These are phyloP conservation scores for Hymenoscyphus linearis DNA, from an alignment of 2,329 filamentous ascomycete genomes.

Conservation along the genomic window DNA sequence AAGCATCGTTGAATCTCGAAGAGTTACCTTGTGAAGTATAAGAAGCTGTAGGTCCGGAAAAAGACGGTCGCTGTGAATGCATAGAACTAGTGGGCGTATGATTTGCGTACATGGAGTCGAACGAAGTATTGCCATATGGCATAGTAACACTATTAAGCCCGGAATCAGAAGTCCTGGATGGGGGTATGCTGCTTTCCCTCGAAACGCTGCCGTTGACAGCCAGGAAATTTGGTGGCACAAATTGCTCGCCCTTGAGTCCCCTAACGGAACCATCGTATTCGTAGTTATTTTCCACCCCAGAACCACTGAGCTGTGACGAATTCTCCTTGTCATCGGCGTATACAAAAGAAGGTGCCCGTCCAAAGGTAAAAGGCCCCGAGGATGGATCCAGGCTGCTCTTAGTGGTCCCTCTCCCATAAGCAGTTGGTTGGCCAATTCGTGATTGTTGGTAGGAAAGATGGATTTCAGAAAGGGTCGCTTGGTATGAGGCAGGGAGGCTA, in stretches of 20 bases:
- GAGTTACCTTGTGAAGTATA: slow-evolving; percentile 43
- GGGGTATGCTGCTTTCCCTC: slow-evolving; percentile 51
- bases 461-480: slow-evolving; percentile 37
- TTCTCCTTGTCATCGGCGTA: slow-evolving; percentile 31
- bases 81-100: slow-evolving; percentile 42
- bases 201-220: slow-evolving; percentile 40
- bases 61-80: slow-evolving; percentile 42
- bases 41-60: slow-evolving; percentile 42
- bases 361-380: slow-evolving; percentile 38
- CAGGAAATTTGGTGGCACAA: slow-evolving; percentile 41
- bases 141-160: slow-evolving; percentile 28
- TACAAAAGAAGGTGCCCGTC: slow-evolving; percentile 25
- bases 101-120: slow-evolving; percentile 25
- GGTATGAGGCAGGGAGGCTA: slow-evolving; percentile 36
- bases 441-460: slow-evolving; percentile 37
- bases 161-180: slow-evolving; percentile 49
- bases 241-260: slow-evolving; percentile 18
- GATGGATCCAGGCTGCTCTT: slow-evolving; percentile 42
- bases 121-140: slow-evolving; percentile 22
- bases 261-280: slow-evolving; percentile 23
- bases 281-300: slow-evolving; percentile 16
- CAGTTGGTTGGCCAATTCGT: slow-evolving; percentile 41
- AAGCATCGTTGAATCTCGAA: slow-evolving; percentile 26
- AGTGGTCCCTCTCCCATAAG: slow-evolving; percentile 32
- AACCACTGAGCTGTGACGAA: slow-evolving; percentile 19